Evolutionary conservation across 257 asterid species (phyloP), one percentile per base, ranked within the genome.

Genomic region (Cinchona pubescens): DNA sequence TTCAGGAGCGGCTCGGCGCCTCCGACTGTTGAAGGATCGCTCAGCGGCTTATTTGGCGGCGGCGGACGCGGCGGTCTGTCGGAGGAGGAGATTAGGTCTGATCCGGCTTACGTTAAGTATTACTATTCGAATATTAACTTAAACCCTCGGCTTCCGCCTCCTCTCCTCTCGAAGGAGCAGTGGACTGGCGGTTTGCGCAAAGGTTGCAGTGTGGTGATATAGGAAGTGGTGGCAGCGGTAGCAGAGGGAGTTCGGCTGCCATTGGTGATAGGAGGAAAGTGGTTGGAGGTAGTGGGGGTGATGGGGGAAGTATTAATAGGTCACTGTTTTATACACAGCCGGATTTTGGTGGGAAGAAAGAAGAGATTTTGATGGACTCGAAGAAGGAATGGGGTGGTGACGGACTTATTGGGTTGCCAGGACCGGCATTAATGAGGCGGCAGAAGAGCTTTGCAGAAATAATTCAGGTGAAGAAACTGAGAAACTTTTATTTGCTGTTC

Each of bases 1-100:
- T 85, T 79, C 53, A 76, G 96, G 45, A 88, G 93, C 68, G 96
- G 96, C 51, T 88, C 93, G 3, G 93, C 93, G 2, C 96, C 96
- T n/a, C 96, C 91, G 11, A 83, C 81, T 6, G 84, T 85, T 12
- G 89, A 88, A 61, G 89, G 91, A 79, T 86, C 90, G 72, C 78
- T 88, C 46, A 75, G 82, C 45, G 76, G 80, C 23, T 67, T 82
- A 27, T 75, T 82, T 34, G 75, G 70, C 58, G 63, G 78, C 5
- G 81, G 43, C 21, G 49, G 60, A 25, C 58, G 74, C 13, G 81
- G 66, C 2, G 78, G 76, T 0, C 53, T 71, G 5, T 80, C 90
- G 1, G 91, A 85, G 81, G 92, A 83, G 87, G 94, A 82, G 73
- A 72, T 86, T 34, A 89, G 93, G 96, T 84, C 92, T 81, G 92